Conservation (phyloP, 2,329 filamentous ascomycete genomes). For the Colletotrichum siamense region DNA sequence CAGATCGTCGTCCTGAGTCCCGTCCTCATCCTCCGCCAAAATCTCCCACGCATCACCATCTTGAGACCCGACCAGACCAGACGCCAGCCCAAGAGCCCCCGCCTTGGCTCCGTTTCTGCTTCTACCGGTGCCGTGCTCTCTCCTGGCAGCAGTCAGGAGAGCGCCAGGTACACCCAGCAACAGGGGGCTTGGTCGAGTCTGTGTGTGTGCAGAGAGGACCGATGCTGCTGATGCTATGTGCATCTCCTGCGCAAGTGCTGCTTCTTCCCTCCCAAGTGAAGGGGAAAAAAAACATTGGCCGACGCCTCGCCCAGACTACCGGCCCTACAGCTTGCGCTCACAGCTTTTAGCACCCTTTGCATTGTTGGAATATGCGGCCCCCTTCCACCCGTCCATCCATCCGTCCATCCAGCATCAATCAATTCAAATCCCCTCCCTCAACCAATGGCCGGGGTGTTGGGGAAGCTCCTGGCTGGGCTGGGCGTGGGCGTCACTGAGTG, state of each 20-base stretch:
- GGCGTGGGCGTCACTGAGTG: not conserved
- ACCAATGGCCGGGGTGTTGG: conserved; percentile 31
- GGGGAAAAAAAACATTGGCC: not conserved
- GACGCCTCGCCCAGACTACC: not conserved
- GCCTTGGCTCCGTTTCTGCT: not conserved
- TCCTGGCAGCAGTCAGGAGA: not conserved
- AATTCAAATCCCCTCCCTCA: conserved; percentile 15
- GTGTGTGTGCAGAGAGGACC: not conserved
- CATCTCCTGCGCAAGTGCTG: not conserved
- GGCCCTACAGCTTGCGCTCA: not conserved
- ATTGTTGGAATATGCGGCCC: not conserved
- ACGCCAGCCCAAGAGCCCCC: not conserved
- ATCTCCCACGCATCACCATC: not conserved
- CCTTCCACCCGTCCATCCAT: not conserved
- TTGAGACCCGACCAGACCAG: not conserved
- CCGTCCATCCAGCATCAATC: not conserved
- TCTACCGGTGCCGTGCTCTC: not conserved
- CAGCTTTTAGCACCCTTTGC: not conserved
- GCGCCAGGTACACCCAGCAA: not conserved
- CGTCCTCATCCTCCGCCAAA: conserved; percentile 6
- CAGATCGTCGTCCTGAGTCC: not conserved
- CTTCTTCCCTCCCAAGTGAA: not conserved
- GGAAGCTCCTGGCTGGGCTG: conserved; percentile 23
- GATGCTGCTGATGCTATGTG: not conserved
- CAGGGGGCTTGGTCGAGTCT: not conserved